These are phyloP conservation scores for Trametes coccinea DNA, from an alignment of 768 basidiomycete species.

Conservation along the genomic window DNA sequence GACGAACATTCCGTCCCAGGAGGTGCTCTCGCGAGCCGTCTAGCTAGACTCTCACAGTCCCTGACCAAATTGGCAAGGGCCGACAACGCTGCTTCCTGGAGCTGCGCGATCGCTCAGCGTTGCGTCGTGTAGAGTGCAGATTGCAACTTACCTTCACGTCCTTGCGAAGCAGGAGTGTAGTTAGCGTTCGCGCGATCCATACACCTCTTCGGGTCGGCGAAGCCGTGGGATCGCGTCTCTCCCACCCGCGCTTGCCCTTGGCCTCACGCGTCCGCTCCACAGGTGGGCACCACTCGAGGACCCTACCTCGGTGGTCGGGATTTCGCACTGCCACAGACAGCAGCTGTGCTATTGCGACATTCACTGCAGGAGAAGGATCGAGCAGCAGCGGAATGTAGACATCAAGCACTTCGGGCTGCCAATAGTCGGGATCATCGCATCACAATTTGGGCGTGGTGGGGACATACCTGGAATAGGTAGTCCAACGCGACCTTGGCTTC, in stretches of 20 bases:
- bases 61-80: constrained; percentile 68
- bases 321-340: constrained; percentile 53
- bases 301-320: constrained; percentile 46
- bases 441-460: not conserved
- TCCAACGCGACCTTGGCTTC: constrained; percentile 61
- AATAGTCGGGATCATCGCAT: not conserved
- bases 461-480: constrained; percentile 57
- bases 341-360: constrained; percentile 58
- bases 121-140: not conserved
- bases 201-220: constrained; percentile 49
- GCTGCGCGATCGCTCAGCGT: constrained; percentile 34
- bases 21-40: constrained; percentile 44
- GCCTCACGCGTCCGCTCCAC: constrained; percentile 54
- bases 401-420: constrained; percentile 61
- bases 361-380: constrained; percentile 42
- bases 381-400: constrained; percentile 64
- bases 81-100: constrained; percentile 63
- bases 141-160: constrained; percentile 53
- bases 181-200: constrained; percentile 59
- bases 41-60: constrained; percentile 58
- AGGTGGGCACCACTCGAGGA: constrained; percentile 65
- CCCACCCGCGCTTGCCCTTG: constrained; percentile 71
- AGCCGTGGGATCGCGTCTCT: constrained; percentile 51
- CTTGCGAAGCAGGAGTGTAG: constrained; percentile 46
- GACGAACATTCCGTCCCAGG: constrained; percentile 42